These are phyloP conservation scores for Kondoa subrosea DNA, from an alignment of 768 basidiomycete genomes.

Conservation along the genomic window DNA sequence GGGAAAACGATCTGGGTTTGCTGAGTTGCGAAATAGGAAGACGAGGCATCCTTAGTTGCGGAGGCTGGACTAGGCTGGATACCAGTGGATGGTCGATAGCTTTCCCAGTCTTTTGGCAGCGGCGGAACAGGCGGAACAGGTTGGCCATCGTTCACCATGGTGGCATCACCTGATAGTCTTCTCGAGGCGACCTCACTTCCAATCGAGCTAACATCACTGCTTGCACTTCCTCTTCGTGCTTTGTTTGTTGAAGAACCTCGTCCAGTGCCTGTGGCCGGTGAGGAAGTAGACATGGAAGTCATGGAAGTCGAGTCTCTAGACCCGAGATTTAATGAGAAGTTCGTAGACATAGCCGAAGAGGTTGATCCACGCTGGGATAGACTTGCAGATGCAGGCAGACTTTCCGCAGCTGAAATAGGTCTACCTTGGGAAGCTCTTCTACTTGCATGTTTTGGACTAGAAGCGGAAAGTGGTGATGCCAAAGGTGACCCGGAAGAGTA, in stretches of 20 bases:
- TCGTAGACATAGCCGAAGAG: constrained; percentile 66
- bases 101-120: constrained; percentile 60
- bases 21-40: background rate
- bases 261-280: constrained; percentile 52
- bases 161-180: constrained; percentile 36
- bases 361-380: constrained; percentile 62
- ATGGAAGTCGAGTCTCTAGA: constrained; percentile 75
- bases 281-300: constrained; percentile 61
- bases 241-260: constrained; percentile 46
- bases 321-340: constrained; percentile 49
- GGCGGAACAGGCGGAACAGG: constrained; percentile 85
- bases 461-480: background rate
- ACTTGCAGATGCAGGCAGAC: background rate
- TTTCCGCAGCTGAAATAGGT: background rate
- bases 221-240: constrained; percentile 59
- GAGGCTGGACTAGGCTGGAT: background rate
- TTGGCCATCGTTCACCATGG: constrained; percentile 38
- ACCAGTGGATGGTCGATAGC: constrained; percentile 37
- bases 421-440: background rate
- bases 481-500: background rate
- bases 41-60: background rate
- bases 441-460: background rate
- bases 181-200: constrained; percentile 42
- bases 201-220: constrained; percentile 65
- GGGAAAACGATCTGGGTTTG: background rate